These are phyloP conservation scores for Mayamaea pseudoterrestris DNA, from an alignment of 108 stramenopile species.

Conservation along the genomic window DNA sequence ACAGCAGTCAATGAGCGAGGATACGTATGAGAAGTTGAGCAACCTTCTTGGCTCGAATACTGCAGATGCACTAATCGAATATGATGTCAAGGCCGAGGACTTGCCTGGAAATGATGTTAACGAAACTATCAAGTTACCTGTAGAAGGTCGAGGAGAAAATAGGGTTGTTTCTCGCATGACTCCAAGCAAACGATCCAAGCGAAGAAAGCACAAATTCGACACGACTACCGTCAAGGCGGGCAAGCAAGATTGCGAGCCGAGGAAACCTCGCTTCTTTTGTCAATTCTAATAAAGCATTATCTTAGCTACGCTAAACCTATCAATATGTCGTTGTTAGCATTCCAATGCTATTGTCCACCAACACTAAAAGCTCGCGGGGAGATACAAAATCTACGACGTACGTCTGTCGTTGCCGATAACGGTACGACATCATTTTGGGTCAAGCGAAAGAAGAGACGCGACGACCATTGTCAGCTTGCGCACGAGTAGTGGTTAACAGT, in stretches of 20 bases:
- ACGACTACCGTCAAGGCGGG: not conserved
- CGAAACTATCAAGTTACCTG: not conserved
- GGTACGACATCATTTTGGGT: too few relatives aligned
- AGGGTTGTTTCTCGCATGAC: not conserved
- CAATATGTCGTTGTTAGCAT: not conserved
- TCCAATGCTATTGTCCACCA: not conserved
- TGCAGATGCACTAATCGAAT: not conserved
- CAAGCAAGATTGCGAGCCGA: not conserved
- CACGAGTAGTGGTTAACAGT: too few relatives aligned
- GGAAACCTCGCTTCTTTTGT: slow-evolving; percentile 8
- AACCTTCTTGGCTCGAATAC: not conserved
- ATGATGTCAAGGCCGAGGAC: not conserved
- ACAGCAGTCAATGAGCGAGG: slow-evolving; percentile 28
- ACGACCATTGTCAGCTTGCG: too few relatives aligned
- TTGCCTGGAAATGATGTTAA: not conserved
- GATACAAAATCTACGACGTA: not conserved
- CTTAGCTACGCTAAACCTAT: not conserved
- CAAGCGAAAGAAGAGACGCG: too few relatives aligned
- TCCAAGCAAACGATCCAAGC: not conserved
- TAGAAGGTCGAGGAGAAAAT: slow-evolving; percentile 4
- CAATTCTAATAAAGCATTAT: slow-evolving; percentile 6
- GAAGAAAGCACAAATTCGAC: too few relatives aligned
- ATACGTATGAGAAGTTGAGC: not conserved
- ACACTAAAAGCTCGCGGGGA: not conserved
- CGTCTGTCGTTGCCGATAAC: too few relatives aligned